Percentiles rank a stretch among this genome's conserved stretches.
Evolutionary conservation across 2,329 filamentous ascomycete genomes (phyloP).

Genomic region (Aspergillus caelatus): DNA sequence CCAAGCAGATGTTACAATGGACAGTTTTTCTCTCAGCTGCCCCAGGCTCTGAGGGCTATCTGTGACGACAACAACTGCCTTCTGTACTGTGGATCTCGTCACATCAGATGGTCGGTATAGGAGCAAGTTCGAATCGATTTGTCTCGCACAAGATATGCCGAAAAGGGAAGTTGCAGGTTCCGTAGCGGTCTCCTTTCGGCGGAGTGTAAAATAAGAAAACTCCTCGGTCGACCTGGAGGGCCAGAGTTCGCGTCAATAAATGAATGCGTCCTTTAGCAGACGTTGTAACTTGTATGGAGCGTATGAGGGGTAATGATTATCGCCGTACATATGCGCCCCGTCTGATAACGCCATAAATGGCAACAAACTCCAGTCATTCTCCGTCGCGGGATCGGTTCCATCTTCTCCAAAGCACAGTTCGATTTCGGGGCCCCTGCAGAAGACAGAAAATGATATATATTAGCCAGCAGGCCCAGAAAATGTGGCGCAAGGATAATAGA

Average conservation of each 20-base stretch:
- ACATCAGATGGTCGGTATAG: slow-evolving; percentile 82
- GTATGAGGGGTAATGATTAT: neutral
- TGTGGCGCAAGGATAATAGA: neutral
- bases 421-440: slow-evolving; percentile 77
- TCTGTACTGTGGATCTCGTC: slow-evolving; percentile 96
- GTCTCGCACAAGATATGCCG: slow-evolving; percentile 91
- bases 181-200: slow-evolving; percentile 54
- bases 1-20: slow-evolving; percentile 92
- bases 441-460: neutral
- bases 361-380: slow-evolving; percentile 87
- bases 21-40: slow-evolving; percentile 84
- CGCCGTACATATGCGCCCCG: slow-evolving; percentile 82
- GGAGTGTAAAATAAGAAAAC: slow-evolving; percentile 96
- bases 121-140: slow-evolving; percentile 78
- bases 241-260: slow-evolving; percentile 14
- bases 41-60: slow-evolving; percentile 89
- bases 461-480: neutral
- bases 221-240: slow-evolving; percentile 76
- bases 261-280: slow-evolving; percentile 9
- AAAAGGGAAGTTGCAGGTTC: slow-evolving; percentile 78
- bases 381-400: slow-evolving; percentile 73
- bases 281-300: slow-evolving; percentile 1
- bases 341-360: slow-evolving; percentile 98
- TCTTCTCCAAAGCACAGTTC: slow-evolving; percentile 87
- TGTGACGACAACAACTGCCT: slow-evolving; percentile 93